Evolutionary conservation across 352 stramenopile genomes (phyloP).

Genomic region (Phytophthora pisi): DNA sequence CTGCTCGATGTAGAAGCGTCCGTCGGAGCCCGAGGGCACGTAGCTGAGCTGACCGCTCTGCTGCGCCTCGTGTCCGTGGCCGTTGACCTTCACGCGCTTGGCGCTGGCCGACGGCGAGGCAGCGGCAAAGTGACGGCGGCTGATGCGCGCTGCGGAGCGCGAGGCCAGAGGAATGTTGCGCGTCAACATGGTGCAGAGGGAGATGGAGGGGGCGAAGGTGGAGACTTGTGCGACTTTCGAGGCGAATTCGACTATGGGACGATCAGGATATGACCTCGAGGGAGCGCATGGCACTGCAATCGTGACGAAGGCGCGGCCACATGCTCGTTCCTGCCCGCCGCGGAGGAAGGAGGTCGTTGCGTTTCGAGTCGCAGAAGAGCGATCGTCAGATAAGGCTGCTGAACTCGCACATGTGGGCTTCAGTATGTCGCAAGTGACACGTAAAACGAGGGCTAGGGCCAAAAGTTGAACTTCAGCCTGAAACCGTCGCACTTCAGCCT

Average conservation of each 20-base stretch:
- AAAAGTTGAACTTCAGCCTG: slow-evolving; percentile 30
- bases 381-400: slow-evolving; percentile 23
- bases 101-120: slow-evolving; percentile 31
- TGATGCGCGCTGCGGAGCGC: slow-evolving; percentile 27
- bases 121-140: slow-evolving; percentile 54
- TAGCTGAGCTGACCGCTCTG: slow-evolving; percentile 51
- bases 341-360: slow-evolving; percentile 19
- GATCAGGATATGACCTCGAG: background rate
- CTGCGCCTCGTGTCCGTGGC: slow-evolving; percentile 27
- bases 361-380: slow-evolving; percentile 27
- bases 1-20: slow-evolving; percentile 77
- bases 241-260: slow-evolving; percentile 23
- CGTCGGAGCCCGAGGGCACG: slow-evolving; percentile 61
- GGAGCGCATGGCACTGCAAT: slow-evolving; percentile 15
- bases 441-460: slow-evolving; percentile 29
- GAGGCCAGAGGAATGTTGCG: slow-evolving; percentile 28
- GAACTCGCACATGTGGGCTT: slow-evolving; percentile 30
- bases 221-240: slow-evolving; percentile 9
- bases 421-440: slow-evolving; percentile 29
- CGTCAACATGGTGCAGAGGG: slow-evolving; percentile 35
- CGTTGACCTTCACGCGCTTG: slow-evolving; percentile 26
- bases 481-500: slow-evolving; percentile 18
- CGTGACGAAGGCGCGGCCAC: slow-evolving; percentile 26
- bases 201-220: background rate
- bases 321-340: slow-evolving; percentile 18